These are phyloP conservation scores for Omphalea diandra DNA, from an alignment of 441 rosid species.

Conservation along the genomic window DNA sequence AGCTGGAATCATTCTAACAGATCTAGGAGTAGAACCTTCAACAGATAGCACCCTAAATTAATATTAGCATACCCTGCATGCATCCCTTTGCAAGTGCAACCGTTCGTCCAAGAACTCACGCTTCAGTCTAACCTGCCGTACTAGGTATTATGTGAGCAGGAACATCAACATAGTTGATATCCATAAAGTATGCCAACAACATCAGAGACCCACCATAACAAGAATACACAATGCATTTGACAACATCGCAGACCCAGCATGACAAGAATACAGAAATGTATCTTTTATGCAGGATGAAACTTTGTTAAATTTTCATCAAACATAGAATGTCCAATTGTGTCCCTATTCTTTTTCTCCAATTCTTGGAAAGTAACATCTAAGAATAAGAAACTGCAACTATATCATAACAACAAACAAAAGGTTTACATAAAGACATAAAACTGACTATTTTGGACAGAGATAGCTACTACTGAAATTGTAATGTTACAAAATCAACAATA, in stretches of 20 bases:
- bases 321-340: neutral
- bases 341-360: neutral
- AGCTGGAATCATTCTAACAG: constrained; percentile 12
- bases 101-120: constrained; percentile 86
- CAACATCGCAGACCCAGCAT: neutral
- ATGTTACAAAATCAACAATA: neutral
- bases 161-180: neutral
- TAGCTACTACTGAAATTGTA: neutral
- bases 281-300: neutral
- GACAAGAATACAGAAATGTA: neutral
- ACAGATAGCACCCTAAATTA: constrained; percentile 21
- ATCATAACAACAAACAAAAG: neutral
- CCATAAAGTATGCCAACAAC: neutral
- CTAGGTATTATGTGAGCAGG: constrained; percentile 4
- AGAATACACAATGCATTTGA: no score
- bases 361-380: neutral
- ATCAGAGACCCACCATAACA: neutral
- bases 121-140: constrained; percentile 78
- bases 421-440: neutral
- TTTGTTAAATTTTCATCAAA: neutral
- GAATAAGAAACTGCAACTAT: neutral
- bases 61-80: constrained; percentile 48
- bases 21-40: neutral
- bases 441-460: neutral
- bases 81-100: constrained; percentile 35